Evolutionary conservation across 2,329 filamentous ascomycete species (phyloP).

Genomic region (Diplocarpon rosae): DNA sequence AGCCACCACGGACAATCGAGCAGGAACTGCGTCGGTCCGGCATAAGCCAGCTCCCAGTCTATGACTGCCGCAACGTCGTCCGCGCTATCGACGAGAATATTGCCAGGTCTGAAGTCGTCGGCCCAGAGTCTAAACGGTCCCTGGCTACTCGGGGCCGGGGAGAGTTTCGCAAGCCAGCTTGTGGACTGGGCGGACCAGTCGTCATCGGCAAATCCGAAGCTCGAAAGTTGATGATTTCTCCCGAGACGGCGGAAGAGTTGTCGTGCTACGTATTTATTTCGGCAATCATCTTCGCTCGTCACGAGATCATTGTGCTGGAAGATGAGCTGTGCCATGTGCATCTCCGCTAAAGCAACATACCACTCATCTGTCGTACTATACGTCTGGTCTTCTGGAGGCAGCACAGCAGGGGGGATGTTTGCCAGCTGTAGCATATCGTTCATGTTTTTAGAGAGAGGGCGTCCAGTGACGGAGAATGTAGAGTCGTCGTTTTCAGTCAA

Average conservation of each 20-base stretch:
- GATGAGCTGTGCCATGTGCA: constrained; percentile 30
- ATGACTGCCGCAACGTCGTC: constrained; percentile 27
- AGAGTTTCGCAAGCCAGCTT: not conserved
- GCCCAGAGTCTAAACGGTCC: constrained; percentile 24
- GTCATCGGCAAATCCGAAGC: constrained; percentile 14
- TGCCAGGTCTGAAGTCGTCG: constrained; percentile 28
- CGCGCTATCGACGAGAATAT: constrained; percentile 27
- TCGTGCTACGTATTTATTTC: constrained; percentile 33
- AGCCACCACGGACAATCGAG: constrained; percentile 32
- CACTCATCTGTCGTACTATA: constrained; percentile 5
- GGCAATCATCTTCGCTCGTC: constrained; percentile 29
- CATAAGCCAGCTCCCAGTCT: constrained; percentile 33
- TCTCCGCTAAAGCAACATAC: constrained; percentile 12
- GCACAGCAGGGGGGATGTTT: constrained; percentile 8
- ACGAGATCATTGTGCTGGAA: constrained; percentile 33
- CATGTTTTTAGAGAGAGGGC: constrained; percentile 15
- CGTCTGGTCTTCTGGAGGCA: constrained; percentile 6
- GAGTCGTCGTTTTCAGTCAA: constrained; percentile 5
- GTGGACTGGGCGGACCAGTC: constrained; percentile 26
- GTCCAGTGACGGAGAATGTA: constrained; percentile 6
- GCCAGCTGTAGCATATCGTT: constrained; percentile 15
- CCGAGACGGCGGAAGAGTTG: constrained; percentile 28
- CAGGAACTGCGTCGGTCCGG: constrained; percentile 27
- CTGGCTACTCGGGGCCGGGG: constrained; percentile 6
- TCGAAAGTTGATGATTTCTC: constrained; percentile 11